These are phyloP conservation scores for Ascosphaera aggregata DNA, from an alignment of 2,329 filamentous ascomycete genomes.

Conservation along the genomic window DNA sequence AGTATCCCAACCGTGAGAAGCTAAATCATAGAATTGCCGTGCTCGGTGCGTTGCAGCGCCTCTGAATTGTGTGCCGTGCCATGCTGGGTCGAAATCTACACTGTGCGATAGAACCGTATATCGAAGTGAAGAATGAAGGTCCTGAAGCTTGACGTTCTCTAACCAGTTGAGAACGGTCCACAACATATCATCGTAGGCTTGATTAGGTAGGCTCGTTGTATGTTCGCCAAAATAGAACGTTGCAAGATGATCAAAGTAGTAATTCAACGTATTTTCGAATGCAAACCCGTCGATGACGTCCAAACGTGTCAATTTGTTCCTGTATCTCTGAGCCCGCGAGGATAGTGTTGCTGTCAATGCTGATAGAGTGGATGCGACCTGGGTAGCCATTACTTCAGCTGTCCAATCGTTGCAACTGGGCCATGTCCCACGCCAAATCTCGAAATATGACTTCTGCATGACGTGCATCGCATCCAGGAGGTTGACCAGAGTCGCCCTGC, in stretches of 20 bases:
- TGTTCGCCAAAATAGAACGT: conserved; percentile 78
- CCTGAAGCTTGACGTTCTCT: conserved; percentile 54
- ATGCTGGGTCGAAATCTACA: conserved; percentile 17
- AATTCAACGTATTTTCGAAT: conserved; percentile 58
- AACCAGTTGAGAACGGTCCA: conserved; percentile 92
- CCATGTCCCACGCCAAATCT: conserved; percentile 58
- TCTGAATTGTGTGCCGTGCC: conserved; percentile 58
- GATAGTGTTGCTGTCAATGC: conserved; percentile 36
- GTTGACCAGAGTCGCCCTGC: conserved; percentile 11
- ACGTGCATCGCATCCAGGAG: conserved; percentile 43
- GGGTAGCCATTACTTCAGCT: conserved; percentile 58
- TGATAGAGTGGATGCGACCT: conserved; percentile 47
- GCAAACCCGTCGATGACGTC: conserved; percentile 24
- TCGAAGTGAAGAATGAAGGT: conserved; percentile 41
- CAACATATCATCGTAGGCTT: conserved; percentile 84
- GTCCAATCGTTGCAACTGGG: conserved; percentile 85
- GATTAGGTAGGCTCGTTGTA: conserved; percentile 43
- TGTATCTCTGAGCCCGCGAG: not conserved
- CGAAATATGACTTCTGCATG: conserved; percentile 60
- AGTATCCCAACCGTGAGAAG: conserved; percentile 58
- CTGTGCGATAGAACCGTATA: conserved; percentile 18
- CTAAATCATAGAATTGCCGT: conserved; percentile 65
- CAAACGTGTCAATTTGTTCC: not conserved
- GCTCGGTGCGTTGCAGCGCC: conserved; percentile 62
- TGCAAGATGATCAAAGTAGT: conserved; percentile 53